Evolutionary conservation across 148 eudicot genomes (phyloP).

Genomic region (Rheum nobile): DNA sequence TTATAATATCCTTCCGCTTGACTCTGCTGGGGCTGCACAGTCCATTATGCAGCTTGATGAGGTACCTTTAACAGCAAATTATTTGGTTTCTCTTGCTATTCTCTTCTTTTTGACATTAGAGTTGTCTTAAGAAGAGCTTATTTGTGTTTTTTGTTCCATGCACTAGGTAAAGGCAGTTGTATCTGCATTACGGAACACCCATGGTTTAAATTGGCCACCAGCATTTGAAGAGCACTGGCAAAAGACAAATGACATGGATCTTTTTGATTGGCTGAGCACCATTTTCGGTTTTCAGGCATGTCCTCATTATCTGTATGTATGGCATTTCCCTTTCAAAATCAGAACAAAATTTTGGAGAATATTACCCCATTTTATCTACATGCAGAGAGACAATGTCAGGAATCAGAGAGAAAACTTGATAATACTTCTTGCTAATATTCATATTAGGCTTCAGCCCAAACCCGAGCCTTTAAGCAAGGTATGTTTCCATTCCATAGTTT

Average conservation of each 20-base stretch:
- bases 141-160: not conserved
- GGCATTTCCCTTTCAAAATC: not conserved
- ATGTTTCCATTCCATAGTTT: conserved; percentile 10
- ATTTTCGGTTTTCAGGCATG: conserved; percentile 98
- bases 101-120: not conserved
- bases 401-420: conserved; percentile 84
- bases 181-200: conserved; percentile 47
- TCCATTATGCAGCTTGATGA: conserved; percentile 89
- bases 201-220: conserved; percentile 71
- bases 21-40: conserved; percentile 89
- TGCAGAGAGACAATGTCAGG: conserved; percentile 64
- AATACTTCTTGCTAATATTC: conserved; percentile 64
- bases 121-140: not conserved
- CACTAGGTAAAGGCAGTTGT: conserved; percentile 85
- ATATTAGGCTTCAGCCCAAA: conserved; percentile 70
- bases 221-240: conserved; percentile 57
- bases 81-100: not conserved
- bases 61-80: conserved; percentile 23
- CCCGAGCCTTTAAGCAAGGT: conserved; percentile 68
- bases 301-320: conserved; percentile 10
- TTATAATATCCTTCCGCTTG: conserved; percentile 87
- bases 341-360: not conserved
- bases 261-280: conserved; percentile 91
- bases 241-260: conserved; percentile 68
- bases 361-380: conserved; percentile 8